A percentile compares a stretch with the other conserved stretches of the same genome.
Conservation (phyloP, 306 rosid genomes). For the Echinosophora koreensis region DNA sequence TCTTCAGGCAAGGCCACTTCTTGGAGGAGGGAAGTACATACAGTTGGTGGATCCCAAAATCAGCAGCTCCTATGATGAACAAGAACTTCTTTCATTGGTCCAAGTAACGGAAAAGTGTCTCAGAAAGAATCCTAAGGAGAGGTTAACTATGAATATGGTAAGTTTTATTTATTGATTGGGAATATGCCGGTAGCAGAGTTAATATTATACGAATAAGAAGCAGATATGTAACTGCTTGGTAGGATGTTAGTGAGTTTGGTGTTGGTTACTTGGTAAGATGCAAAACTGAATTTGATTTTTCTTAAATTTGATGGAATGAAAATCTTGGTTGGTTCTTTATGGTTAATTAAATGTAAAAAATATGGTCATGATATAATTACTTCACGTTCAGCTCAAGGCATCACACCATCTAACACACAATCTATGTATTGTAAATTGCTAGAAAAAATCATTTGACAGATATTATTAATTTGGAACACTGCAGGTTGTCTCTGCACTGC, state of each 20-base stretch:
- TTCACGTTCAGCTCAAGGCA: too few relatives aligned
- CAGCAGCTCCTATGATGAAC: constrained; percentile 47
- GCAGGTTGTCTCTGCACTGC: constrained; percentile 55
- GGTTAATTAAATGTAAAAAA: too few relatives aligned
- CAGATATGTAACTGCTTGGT: too few relatives aligned
- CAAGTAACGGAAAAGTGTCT: constrained; percentile 51
- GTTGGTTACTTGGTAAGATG: too few relatives aligned
- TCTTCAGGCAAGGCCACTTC: constrained; percentile 54
- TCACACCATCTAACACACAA: neutral
- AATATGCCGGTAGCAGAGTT: neutral
- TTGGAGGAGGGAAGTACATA: constrained; percentile 42
- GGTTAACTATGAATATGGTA: constrained; percentile 57
- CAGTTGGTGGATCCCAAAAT: constrained; percentile 53
- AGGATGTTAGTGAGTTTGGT: too few relatives aligned
- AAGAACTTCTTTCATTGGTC: constrained; percentile 50
- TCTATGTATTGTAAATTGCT: constrained; percentile 1
- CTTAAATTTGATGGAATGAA: too few relatives aligned
- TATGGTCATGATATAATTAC: too few relatives aligned
- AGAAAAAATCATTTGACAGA: constrained; percentile 12
- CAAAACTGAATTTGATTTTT: too few relatives aligned
- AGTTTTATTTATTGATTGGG: neutral
- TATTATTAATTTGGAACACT: constrained; percentile 15
- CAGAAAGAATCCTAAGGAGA: constrained; percentile 53
- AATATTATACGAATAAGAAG: neutral
- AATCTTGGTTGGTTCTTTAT: too few relatives aligned